phyloP scores from a whole-genome alignment of 140 eudicot genomes.

The Bidens hawaiensis region DNA sequence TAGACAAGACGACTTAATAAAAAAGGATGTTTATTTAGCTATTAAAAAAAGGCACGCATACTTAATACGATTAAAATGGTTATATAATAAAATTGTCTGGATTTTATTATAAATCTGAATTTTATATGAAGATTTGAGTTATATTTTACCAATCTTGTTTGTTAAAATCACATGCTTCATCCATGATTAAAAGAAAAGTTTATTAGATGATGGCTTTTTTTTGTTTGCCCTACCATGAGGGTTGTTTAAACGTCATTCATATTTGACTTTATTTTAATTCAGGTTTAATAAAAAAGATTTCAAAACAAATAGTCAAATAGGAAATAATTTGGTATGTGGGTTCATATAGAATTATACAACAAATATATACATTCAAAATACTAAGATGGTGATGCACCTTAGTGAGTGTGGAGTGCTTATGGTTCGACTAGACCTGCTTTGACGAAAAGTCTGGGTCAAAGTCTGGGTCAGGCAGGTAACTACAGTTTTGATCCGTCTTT shows the following conservation, averaged over 20 bases:
- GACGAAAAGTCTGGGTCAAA: too few species aligned
- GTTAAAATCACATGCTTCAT: background rate
- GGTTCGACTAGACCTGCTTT: too few species aligned
- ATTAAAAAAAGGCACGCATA: too few species aligned
- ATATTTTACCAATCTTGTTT: background rate
- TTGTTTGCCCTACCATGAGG: slow-evolving; percentile 27
- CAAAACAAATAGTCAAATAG: too few species aligned
- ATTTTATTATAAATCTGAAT: background rate
- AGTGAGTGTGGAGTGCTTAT: background rate
- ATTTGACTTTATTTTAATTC: background rate
- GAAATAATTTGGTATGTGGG: background rate
- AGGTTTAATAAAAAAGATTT: background rate
- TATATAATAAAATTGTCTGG: too few species aligned
- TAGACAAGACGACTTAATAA: too few species aligned
- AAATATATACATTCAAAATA: background rate
- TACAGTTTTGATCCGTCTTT: too few species aligned
- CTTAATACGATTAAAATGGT: too few species aligned
- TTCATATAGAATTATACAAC: background rate
- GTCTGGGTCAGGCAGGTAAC: too few species aligned
- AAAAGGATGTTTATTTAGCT: too few species aligned
- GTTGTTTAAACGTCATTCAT: slow-evolving; percentile 17
- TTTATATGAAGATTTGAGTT: background rate
- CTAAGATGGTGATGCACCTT: background rate
- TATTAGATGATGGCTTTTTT: slow-evolving; percentile 20
- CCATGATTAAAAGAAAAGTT: background rate